Base-by-base conservation (phyloP, 2,329 filamentous ascomycete genomes). In the Scedosporium boydii region DNA sequence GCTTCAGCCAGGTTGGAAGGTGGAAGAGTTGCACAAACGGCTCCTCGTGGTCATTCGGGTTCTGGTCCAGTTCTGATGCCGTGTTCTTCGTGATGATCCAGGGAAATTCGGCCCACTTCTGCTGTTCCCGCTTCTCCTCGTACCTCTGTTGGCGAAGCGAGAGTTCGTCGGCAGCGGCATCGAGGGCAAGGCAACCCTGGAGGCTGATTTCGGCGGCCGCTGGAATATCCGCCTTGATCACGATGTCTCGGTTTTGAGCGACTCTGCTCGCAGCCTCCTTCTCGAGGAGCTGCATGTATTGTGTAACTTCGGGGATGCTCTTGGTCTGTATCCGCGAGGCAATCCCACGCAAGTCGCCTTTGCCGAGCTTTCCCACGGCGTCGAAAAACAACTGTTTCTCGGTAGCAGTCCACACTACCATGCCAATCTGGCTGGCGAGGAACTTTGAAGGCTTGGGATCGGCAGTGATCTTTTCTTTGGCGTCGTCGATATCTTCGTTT, bases 341-440 rank as follows among this genome's bases (percentile, higher is more conserved):
- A 62, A 97, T 87, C 1, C 80, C 82, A 1, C 74, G 74, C 0
- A 88, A 68, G 64, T 91, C 78, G 67, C 85, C 81, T 60, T 77
- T 81, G 0, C 91, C 91, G 2, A 88, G 78, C 0, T 83, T 82
- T 1, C 81, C 78, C 3, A 96, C 72, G 0, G 84, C 81, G 14
- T 82, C 77, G 71, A 91, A 96, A 63, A 96, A 83, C 0, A 77
- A 67, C 1, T 81, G 76, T 70, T 96, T 96, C 69, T 97, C 93
- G 1, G 76, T 68, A 0, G 81, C 64, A 0, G 83, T 86, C 93
- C 93, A 98, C 10, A 74, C 67, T 0, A 87, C 85, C 27, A 85
- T 78, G 23, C 91, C 92, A 59, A 92, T 75, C 68, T 91, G 89
- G 80, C 42, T 75, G 59, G 58, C 21, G 9, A 34, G 71, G 63